phyloP scores from a whole-genome alignment of 148 eudicot genomes.

The Euryodendron excelsum region DNA sequence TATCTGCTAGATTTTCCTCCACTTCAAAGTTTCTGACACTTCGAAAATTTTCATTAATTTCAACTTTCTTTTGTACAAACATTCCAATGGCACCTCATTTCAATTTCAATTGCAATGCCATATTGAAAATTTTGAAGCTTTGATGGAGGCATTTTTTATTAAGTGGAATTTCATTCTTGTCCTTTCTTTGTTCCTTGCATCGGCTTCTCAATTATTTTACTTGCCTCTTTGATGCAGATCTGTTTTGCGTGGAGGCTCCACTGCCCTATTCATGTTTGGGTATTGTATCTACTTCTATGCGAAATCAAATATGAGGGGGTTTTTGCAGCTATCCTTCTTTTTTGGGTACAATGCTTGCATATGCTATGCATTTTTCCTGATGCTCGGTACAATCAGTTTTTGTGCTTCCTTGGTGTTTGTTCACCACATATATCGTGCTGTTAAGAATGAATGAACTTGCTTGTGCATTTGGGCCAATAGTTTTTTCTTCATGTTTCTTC shows the following conservation, averaged over 20 bases:
- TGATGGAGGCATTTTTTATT: background rate
- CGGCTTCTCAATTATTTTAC: background rate
- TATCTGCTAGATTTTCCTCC: too few species aligned
- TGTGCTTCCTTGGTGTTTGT: conserved; percentile 57
- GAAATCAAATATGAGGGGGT: conserved; percentile 67
- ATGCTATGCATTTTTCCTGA: conserved; percentile 75
- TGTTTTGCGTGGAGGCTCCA: conserved; percentile 67
- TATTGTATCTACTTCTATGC: conserved; percentile 56
- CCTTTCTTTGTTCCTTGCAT: background rate
- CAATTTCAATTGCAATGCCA: background rate
- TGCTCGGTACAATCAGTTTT: conserved; percentile 72
- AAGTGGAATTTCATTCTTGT: background rate
- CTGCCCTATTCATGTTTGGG: conserved; percentile 59
- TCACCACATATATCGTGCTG: conserved; percentile 48
- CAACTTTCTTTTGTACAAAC: background rate
- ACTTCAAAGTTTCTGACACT: too few species aligned
- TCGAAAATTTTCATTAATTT: too few species aligned
- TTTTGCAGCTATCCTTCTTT: conserved; percentile 67
- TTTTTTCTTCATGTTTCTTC: background rate
- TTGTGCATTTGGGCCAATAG: background rate
- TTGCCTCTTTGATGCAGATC: conserved; percentile 51
- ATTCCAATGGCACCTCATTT: background rate
- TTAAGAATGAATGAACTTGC: conserved; percentile 61
- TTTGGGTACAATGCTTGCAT: conserved; percentile 61
- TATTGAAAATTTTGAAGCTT: background rate